Conservation (phyloP, 495 filamentous ascomycete species). For the Chaetomium fimeti region DNA sequence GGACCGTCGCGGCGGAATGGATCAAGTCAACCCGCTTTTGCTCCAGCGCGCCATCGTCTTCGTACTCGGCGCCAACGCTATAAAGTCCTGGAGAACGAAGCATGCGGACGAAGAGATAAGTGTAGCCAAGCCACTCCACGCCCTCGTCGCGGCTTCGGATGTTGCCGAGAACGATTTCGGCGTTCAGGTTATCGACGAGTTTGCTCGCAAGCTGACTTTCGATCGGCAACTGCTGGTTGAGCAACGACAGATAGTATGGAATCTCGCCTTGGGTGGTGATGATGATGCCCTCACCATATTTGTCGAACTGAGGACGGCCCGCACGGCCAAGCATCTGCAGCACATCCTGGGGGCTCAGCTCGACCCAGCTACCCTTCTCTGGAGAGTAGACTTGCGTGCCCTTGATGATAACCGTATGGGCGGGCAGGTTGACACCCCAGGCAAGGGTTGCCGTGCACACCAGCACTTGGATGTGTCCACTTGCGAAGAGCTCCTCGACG, state of each 20-base stretch:
- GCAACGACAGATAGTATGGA: slow-evolving; percentile 91
- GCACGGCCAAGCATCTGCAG: slow-evolving; percentile 98
- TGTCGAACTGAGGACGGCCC: slow-evolving; percentile 94
- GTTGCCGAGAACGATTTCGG: slow-evolving; percentile 93
- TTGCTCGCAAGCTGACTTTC: slow-evolving; percentile 94
- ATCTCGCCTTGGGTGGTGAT: slow-evolving; percentile 94
- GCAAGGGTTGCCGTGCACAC: slow-evolving; percentile 95
- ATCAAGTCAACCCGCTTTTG: slow-evolving; percentile 96
- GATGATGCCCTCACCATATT: slow-evolving; percentile 96
- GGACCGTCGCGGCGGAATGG: slow-evolving; percentile 84
- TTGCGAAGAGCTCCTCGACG: slow-evolving; percentile 90
- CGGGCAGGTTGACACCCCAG: slow-evolving; percentile 94
- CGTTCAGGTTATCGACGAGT: slow-evolving; percentile 94
- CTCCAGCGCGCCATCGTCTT: slow-evolving; percentile 84
- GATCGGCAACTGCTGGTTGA: slow-evolving; percentile 97
- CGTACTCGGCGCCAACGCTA: slow-evolving; percentile 92
- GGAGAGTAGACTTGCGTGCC: slow-evolving; percentile 97
- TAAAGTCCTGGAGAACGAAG: slow-evolving; percentile 93
- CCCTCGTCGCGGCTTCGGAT: slow-evolving; percentile 91
- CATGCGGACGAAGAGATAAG: slow-evolving; percentile 98
- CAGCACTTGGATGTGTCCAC: slow-evolving; percentile 88
- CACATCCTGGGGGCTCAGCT: slow-evolving; percentile 95
- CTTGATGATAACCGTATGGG: slow-evolving; percentile 96
- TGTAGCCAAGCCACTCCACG: slow-evolving; percentile 98
- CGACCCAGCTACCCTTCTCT: slow-evolving; percentile 98